These are phyloP conservation scores for Stentor roeselii DNA, from an alignment of 73 alveolate genomes.

Conservation along the genomic window DNA sequence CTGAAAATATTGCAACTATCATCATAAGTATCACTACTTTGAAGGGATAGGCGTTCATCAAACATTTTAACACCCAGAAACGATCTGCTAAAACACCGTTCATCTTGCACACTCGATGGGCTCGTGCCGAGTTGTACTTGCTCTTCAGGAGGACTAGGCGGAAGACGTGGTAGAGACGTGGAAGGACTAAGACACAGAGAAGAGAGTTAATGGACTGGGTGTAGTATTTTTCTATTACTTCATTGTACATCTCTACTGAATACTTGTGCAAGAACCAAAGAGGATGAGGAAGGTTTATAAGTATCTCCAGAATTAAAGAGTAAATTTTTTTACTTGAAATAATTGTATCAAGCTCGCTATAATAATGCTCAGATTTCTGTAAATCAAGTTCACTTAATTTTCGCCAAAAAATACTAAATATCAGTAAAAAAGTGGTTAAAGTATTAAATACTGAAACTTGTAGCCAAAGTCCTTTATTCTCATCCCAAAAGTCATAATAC, in stretches of 20 bases:
- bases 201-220: not conserved
- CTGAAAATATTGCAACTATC: constrained; percentile 36
- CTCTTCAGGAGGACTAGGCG: not conserved
- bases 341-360: not conserved
- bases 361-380: not conserved
- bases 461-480: not conserved
- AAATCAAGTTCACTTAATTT: constrained; percentile 10
- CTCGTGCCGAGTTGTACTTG: constrained; percentile 38
- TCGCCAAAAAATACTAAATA: not conserved
- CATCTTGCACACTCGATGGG: constrained; percentile 43
- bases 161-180: constrained; percentile 16
- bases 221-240: not conserved
- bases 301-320: not conserved
- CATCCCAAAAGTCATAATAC: not conserved
- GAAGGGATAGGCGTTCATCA: constrained; percentile 56
- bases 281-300: constrained; percentile 12
- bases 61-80: constrained; percentile 58
- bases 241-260: not conserved
- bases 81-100: constrained; percentile 45
- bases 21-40: constrained; percentile 32
- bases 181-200: not conserved
- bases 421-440: not conserved
- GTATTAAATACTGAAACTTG: not conserved
- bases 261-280: not conserved
- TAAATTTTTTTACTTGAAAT: not conserved